These are phyloP conservation scores for Colletotrichum simmondsii DNA, from an alignment of 2,329 filamentous ascomycete genomes.

Conservation along the genomic window DNA sequence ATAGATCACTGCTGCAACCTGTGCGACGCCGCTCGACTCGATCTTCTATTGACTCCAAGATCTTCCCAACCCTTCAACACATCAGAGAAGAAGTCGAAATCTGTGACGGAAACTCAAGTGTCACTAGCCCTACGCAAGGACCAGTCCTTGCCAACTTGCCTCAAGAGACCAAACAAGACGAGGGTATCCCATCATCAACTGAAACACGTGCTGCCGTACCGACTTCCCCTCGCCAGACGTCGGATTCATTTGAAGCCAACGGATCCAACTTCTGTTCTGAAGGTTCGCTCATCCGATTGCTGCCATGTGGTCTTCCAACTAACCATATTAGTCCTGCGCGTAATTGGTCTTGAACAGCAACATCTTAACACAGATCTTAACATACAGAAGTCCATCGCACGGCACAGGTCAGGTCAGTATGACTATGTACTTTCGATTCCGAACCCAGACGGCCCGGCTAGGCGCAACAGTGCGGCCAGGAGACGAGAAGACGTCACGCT, in stretches of 20 bases:
- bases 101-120: conserved; percentile 7
- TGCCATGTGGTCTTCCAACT: not conserved
- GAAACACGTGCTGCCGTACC: conserved; percentile 20
- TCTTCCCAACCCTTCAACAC: conserved; percentile 5
- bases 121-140: conserved; percentile 24
- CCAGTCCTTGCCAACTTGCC: conserved; percentile 6
- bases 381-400: conserved; percentile 41
- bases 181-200: conserved; percentile 27
- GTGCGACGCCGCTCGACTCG: not conserved
- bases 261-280: conserved; percentile 14
- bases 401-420: conserved; percentile 60
- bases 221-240: not conserved
- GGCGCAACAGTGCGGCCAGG: not conserved
- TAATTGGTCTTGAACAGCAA: conserved; percentile 9
- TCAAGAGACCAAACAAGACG: conserved; percentile 10
- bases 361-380: not conserved
- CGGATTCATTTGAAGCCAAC: conserved; percentile 21
- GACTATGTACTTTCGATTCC: conserved; percentile 59
- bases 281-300: conserved; percentile 17
- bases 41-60: conserved; percentile 15
- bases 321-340: conserved; percentile 16
- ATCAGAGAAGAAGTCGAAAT: conserved; percentile 19
- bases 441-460: conserved; percentile 37
- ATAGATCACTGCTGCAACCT: conserved; percentile 15
- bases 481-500: conserved; percentile 42